These are phyloP conservation scores for Allomyces arbusculus DNA, from an alignment of 192 early-diverging fungal species.

Conservation along the genomic window DNA sequence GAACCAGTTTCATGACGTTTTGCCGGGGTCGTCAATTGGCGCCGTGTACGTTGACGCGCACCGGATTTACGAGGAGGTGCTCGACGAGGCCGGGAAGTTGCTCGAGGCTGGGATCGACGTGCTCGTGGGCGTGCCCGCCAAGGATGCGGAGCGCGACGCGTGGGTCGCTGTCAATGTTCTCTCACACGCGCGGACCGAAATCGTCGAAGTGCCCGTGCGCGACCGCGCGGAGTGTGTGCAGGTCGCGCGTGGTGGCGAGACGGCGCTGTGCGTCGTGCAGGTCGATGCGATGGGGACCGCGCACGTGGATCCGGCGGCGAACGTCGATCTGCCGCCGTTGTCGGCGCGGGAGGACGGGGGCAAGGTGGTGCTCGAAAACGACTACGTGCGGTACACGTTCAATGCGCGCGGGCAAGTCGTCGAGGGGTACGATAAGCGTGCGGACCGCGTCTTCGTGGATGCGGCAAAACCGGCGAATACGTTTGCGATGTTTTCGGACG, in stretches of 20 bases:
- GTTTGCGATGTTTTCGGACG: conserved; percentile 67
- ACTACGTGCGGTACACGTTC: conserved; percentile 46
- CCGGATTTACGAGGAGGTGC: conserved; percentile 16
- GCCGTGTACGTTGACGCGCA: conserved; percentile 76
- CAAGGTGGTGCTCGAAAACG: conserved; percentile 49
- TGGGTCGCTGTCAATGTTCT: conserved; percentile 43
- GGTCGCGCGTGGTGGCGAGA: background rate
- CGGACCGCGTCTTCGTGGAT: conserved; percentile 24
- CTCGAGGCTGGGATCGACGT: conserved; percentile 20
- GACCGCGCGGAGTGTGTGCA: background rate
- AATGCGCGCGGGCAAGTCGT: conserved; percentile 50
- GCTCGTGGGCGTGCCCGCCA: conserved; percentile 10
- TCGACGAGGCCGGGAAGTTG: conserved; percentile 17
- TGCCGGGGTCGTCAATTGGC: conserved; percentile 79
- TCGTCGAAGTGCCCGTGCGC: conserved; percentile 36
- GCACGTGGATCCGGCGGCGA: no score
- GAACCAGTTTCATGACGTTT: conserved; percentile 94
- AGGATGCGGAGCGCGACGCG: conserved; percentile 1
- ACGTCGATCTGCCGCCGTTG: background rate
- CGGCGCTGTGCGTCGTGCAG: conserved; percentile 6
- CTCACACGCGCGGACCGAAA: conserved; percentile 43
- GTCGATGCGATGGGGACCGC: no score
- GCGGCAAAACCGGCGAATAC: conserved; percentile 37
- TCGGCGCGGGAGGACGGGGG: conserved; percentile 8
- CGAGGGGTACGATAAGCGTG: conserved; percentile 37